Evolutionary conservation across 202 grass and related monocot species (phyloP).

Genomic region (Zizania palustris): DNA sequence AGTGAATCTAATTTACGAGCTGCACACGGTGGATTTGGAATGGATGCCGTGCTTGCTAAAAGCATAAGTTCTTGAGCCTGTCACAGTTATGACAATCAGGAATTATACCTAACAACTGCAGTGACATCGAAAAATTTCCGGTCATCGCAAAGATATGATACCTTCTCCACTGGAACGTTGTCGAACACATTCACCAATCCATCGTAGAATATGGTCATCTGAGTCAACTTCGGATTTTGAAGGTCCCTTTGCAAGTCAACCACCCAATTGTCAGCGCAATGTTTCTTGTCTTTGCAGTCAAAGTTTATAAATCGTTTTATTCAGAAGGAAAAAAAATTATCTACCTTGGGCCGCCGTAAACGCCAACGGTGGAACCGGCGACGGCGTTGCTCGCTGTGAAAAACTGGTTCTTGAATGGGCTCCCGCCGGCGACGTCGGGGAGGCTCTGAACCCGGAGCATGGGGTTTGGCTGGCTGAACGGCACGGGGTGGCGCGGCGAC

Average conservation of each 20-base stretch:
- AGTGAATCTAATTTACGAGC: constrained; percentile 35
- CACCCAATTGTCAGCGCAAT: constrained; percentile 8
- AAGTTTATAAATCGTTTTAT: constrained; percentile 7
- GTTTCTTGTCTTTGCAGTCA: neutral
- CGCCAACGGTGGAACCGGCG: constrained; percentile 48
- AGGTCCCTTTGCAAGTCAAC: constrained; percentile 55
- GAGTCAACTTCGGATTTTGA: constrained; percentile 37
- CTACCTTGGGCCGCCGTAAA: constrained; percentile 55
- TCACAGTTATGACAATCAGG: constrained; percentile 25
- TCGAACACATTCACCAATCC: constrained; percentile 83
- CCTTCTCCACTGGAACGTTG: constrained; percentile 70
- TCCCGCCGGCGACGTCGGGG: constrained; percentile 1
- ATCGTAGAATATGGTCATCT: constrained; percentile 86
- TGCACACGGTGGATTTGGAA: constrained; percentile 33
- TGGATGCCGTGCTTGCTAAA: constrained; percentile 67
- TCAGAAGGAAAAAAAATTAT: neutral
- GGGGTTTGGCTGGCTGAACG: constrained; percentile 41
- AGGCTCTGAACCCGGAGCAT: constrained; percentile 52
- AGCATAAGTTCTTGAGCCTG: constrained; percentile 81
- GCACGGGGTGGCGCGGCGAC: constrained; percentile 13
- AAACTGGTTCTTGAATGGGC: constrained; percentile 41
- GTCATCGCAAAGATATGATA: constrained; percentile 28
- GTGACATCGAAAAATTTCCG: constrained; percentile 17
- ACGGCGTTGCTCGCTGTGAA: constrained; percentile 38
- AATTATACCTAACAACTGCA: neutral